Evolutionary conservation across 768 basidiomycete species (phyloP).

Genomic region (Rhizopogon vesiculosus): DNA sequence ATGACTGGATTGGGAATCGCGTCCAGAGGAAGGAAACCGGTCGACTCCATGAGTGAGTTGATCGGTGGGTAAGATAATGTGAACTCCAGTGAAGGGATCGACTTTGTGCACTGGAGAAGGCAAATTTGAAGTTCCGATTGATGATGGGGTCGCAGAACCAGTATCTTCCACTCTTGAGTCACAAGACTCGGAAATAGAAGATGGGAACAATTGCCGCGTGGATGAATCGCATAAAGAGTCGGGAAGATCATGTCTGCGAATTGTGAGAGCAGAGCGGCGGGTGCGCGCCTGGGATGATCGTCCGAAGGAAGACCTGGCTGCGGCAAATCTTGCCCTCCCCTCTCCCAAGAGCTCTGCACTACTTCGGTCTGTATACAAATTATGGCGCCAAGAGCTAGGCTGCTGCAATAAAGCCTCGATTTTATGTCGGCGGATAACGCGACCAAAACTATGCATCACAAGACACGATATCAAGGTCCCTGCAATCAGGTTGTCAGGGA

Average conservation of each 20-base stretch:
- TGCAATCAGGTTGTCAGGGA: conserved; percentile 19
- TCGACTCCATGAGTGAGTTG: neutral
- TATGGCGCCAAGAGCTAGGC: conserved; percentile 36
- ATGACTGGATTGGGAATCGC: neutral
- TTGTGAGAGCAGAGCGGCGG: neutral
- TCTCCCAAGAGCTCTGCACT: conserved; percentile 6
- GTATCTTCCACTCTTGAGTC: conserved; percentile 4
- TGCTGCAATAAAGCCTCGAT: conserved; percentile 49
- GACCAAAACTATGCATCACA: conserved; percentile 54
- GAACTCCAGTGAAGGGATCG: conserved; percentile 5
- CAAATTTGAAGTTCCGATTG: conserved; percentile 10
- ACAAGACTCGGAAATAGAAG: conserved; percentile 1
- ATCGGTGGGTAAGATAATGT: neutral
- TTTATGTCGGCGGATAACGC: conserved; percentile 59
- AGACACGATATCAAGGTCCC: conserved; percentile 54
- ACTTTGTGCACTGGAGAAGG: conserved; percentile 6
- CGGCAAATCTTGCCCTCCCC: neutral
- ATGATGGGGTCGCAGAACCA: conserved; percentile 9
- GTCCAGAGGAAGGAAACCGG: neutral
- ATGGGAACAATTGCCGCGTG: conserved; percentile 5
- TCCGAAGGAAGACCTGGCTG: neutral
- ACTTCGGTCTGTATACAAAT: conserved; percentile 23
- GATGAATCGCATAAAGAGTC: conserved; percentile 2
- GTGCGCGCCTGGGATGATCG: conserved; percentile 1
- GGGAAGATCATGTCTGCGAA: neutral